Percentiles rank a stretch among this genome's conserved stretches.
Conservation (phyloP, 768 basidiomycete species). For the Termitomyces titanicus region DNA sequence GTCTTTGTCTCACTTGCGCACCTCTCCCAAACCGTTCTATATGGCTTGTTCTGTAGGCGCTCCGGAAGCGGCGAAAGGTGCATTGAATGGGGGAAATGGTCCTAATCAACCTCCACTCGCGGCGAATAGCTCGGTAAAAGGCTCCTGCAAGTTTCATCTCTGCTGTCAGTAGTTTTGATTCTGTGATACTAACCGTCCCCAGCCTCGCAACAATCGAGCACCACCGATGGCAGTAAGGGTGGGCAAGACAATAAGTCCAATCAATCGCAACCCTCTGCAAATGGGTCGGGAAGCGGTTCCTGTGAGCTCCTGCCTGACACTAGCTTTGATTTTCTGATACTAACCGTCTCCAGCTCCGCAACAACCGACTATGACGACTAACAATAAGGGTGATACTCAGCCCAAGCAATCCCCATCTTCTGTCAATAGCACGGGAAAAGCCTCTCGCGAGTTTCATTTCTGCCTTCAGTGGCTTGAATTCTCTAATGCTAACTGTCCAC, state of each 20-base stretch:
- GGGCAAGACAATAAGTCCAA: not conserved
- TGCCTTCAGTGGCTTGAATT: not conserved
- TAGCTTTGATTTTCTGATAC: not conserved
- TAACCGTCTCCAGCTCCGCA: too few species aligned
- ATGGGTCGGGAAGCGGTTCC: not conserved
- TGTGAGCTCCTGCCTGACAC: not conserved
- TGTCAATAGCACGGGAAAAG: too few species aligned
- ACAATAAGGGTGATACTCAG: too few species aligned
- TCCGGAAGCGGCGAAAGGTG: slow-evolving; percentile 1
- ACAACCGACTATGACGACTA: too few species aligned
- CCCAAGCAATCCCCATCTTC: too few species aligned
- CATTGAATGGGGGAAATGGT: not conserved
- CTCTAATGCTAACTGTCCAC: not conserved
- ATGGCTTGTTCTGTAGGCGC: slow-evolving; percentile 6
- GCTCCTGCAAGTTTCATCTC: not conserved
- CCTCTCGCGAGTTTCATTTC: not conserved
- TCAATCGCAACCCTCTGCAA: not conserved
- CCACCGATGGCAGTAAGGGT: not conserved
- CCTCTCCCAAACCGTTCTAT: too few species aligned
- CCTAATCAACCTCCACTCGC: not conserved
- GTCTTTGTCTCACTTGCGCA: not conserved
- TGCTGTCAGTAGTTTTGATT: not conserved
- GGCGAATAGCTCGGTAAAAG: too few species aligned
- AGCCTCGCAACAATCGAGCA: not conserved
- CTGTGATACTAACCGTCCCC: not conserved